Conservation (phyloP, 2,329 filamentous ascomycete species). For the Parastagonospora nodorum region DNA sequence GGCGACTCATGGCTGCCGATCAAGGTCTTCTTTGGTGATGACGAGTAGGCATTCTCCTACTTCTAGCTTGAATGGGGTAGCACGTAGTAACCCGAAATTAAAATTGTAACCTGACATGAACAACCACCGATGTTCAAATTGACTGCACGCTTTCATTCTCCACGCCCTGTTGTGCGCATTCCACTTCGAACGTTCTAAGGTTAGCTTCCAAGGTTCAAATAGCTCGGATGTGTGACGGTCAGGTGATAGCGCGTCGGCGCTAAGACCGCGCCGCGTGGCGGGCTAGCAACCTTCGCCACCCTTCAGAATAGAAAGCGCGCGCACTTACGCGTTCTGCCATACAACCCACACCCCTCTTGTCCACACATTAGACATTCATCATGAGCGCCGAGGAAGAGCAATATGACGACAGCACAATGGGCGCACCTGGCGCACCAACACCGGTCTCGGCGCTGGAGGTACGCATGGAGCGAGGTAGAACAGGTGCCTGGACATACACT, state of each 20-base stretch:
- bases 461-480: slow-evolving; percentile 33
- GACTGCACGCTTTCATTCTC: too few relatives aligned
- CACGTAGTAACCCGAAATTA: not conserved
- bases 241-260: slow-evolving; percentile 34
- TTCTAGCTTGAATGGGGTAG: slow-evolving; percentile 4
- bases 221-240: slow-evolving; percentile 4
- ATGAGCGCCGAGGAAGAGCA: slow-evolving; percentile 64
- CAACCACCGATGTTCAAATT: too few relatives aligned
- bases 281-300: slow-evolving; percentile 15
- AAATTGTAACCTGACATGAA: not conserved
- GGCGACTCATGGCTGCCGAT: slow-evolving; percentile 74
- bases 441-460: slow-evolving; percentile 87
- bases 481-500: not conserved
- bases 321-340: not conserved
- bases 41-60: slow-evolving; percentile 60
- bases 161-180: not conserved
- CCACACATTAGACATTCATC: slow-evolving; percentile 3
- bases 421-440: slow-evolving; percentile 91
- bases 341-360: not conserved
- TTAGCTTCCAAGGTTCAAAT: not conserved
- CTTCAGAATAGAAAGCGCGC: not conserved
- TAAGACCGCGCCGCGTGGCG: slow-evolving; percentile 13
- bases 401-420: slow-evolving; percentile 68
- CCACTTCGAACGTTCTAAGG: not conserved
- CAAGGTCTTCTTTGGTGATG: slow-evolving; percentile 82